These are phyloP conservation scores for Alternaria viburni DNA, from an alignment of 2,329 filamentous ascomycete species.

Conservation along the genomic window DNA sequence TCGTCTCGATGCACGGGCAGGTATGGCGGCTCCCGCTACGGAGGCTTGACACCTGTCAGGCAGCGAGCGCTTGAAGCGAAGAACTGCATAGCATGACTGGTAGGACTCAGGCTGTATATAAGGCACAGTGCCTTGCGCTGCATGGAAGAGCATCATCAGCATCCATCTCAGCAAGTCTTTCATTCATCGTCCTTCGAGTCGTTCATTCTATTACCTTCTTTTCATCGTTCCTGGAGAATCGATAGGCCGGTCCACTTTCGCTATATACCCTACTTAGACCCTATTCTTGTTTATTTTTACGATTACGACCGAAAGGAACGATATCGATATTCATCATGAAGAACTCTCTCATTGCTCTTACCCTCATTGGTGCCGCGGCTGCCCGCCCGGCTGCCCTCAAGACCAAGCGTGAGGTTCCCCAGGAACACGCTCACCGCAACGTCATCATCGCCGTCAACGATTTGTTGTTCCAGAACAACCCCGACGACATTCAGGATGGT, in stretches of 20 bases:
- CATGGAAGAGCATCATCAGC: slow-evolving; percentile 20
- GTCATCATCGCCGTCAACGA: slow-evolving; percentile 56
- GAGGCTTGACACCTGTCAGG: slow-evolving; percentile 22
- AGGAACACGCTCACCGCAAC: slow-evolving; percentile 63
- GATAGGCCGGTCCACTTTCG: slow-evolving; percentile 44
- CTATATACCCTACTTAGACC: slow-evolving; percentile 16
- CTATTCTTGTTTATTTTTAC: slow-evolving; percentile 1
- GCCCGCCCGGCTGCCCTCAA: slow-evolving; percentile 34
- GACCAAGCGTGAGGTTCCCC: slow-evolving; percentile 59
- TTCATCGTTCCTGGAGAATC: slow-evolving; percentile 49
- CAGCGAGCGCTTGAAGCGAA: slow-evolving; percentile 13
- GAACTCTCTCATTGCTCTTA: slow-evolving; percentile 39
- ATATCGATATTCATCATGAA: slow-evolving; percentile 37
- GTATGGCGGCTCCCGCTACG: slow-evolving; percentile 14
- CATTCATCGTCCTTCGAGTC: slow-evolving; percentile 28
- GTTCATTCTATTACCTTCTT: slow-evolving; percentile 33
- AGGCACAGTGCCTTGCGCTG: slow-evolving; percentile 26
- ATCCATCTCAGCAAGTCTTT: slow-evolving; percentile 33
- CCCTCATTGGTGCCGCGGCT: slow-evolving; percentile 37
- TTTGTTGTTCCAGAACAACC: slow-evolving; percentile 56
- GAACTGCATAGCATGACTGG: slow-evolving; percentile 13
- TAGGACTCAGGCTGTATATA: slow-evolving; percentile 33
- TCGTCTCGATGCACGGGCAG: slow-evolving; percentile 11
- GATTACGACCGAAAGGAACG: slow-evolving; percentile 5
- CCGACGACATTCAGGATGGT: slow-evolving; percentile 56